Evolutionary conservation across 2,329 filamentous ascomycete genomes (phyloP).

Genomic region (Monilinia fructigena): DNA sequence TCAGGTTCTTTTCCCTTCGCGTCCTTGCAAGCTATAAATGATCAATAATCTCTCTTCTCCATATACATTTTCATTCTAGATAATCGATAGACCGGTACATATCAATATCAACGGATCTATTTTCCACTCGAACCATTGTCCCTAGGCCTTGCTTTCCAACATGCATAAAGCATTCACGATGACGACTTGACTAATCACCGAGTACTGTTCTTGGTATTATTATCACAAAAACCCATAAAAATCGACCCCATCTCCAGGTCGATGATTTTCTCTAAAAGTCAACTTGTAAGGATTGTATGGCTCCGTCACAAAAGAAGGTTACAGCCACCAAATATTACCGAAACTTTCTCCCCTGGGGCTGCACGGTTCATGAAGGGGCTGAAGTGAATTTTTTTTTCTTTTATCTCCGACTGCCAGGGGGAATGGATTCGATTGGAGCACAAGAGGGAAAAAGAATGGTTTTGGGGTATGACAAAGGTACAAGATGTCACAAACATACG

Average conservation of each 20-base stretch:
- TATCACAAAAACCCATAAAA: constrained; percentile 12
- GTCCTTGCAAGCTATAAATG: neutral
- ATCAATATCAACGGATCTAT: neutral
- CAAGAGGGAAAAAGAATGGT: neutral
- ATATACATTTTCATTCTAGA: constrained; percentile 2
- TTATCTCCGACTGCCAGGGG: constrained; percentile 9
- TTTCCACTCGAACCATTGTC: neutral
- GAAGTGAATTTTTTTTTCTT: constrained; percentile 5
- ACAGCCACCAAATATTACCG: constrained; percentile 13
- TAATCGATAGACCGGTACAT: too few species aligned
- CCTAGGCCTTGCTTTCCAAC: constrained; percentile 6
- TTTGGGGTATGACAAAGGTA: constrained; percentile 6
- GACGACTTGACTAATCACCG: constrained; percentile 15
- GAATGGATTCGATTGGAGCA: neutral
- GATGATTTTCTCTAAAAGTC: too few species aligned
- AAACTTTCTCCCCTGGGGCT: constrained; percentile 8
- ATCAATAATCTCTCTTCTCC: constrained; percentile 1
- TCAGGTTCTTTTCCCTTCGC: neutral
- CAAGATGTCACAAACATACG: neutral
- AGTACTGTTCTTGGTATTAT: constrained; percentile 5
- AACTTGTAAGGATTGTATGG: constrained; percentile 3
- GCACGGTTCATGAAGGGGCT: constrained; percentile 22
- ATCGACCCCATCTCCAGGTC: constrained; percentile 7
- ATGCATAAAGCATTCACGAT: constrained; percentile 14
- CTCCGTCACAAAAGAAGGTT: neutral